Evolutionary conservation across 805 yeast species (phyloP), one percentile per base, ranked within the genome.

Genomic region (Ogataea ramenticola): DNA sequence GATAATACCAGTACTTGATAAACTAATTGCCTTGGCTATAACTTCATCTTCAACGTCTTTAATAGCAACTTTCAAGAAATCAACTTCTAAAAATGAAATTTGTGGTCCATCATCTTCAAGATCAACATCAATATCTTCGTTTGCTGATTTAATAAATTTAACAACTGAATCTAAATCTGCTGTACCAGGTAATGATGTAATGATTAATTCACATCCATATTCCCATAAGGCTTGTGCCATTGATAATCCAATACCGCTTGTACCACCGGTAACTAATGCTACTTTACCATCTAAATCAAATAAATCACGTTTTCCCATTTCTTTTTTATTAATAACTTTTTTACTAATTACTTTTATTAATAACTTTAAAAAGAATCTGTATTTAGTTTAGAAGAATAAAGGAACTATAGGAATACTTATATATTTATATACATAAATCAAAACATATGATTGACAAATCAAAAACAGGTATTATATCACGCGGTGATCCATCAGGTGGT

Each of bases 171-270:
- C 43, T 31, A 68, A 62, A 33, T 57, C 52, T 4, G 59, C 52
- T 4, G 59, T 49, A 17, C 59, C 48, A n/a, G 70, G 55, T 47
- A 67, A 41, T 42, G 69, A 68, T 10, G 68, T 62, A 30, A 72
- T 48, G 20, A 60, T 63, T 50, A 69, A 49, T 17, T 48, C 58
- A n/a, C 74, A 66, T 9, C 76, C 76, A 11, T 77, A 77, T 46
- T 68, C 70, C 9, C 76, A 78, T 26, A 76, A 54, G 16, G 74
- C 80, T 34, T 61, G 52, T 19, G 78, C 79, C 54, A 75, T 72
- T 36, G 72, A 70, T 29, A 65, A 67, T 9, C 82, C 82, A 49
- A 76, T 76, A 5, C 82, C 82, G 20, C 73, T 67, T 34, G 79
- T 71, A 31, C 74, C 79, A 8, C 82, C 82, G 16, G 80, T 69